A percentile compares a stretch with the other conserved stretches of the same genome.
Evolutionary conservation across 116 monocot species (phyloP).

Genomic region (Trichopus zeylanicus): DNA sequence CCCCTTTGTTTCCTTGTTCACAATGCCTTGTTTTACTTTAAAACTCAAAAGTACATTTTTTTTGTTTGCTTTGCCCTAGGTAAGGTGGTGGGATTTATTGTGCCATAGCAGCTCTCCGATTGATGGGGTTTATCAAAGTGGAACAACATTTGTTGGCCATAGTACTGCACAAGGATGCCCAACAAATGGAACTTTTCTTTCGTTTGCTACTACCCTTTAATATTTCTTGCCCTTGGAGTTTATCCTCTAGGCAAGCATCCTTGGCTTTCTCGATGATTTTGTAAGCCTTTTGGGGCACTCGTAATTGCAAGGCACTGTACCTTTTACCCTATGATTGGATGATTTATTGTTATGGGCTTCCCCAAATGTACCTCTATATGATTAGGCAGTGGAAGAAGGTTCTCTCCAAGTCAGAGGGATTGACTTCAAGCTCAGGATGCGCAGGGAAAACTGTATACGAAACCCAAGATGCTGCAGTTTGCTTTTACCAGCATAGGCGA

Average conservation of each 20-base stretch:
- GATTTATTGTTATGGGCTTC: slow-evolving; percentile 32
- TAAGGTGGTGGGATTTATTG: slow-evolving; percentile 96
- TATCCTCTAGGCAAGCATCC: slow-evolving; percentile 56
- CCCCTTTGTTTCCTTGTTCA: too few relatives aligned
- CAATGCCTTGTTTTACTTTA: slow-evolving; percentile 6
- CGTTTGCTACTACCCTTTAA: slow-evolving; percentile 65
- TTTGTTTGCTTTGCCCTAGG: too few relatives aligned
- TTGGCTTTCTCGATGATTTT: neutral
- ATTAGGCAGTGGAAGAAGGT: slow-evolving; percentile 83
- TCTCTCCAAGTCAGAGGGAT: slow-evolving; percentile 51
- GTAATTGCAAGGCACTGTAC: neutral
- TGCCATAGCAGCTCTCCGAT: slow-evolving; percentile 77
- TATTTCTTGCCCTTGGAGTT: slow-evolving; percentile 43
- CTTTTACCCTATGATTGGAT: neutral
- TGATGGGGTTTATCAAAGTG: slow-evolving; percentile 68
- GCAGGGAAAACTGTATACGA: too few relatives aligned
- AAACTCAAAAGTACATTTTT: too few relatives aligned
- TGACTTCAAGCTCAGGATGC: too few relatives aligned
- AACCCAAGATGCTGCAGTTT: too few relatives aligned
- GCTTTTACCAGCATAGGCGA: too few relatives aligned
- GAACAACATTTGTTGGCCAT: too few relatives aligned
- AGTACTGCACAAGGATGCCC: slow-evolving; percentile 87
- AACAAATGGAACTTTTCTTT: slow-evolving; percentile 91
- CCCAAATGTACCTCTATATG: slow-evolving; percentile 86
- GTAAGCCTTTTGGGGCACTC: neutral